Percentiles rank a stretch among this genome's conserved stretches.
These are phyloP conservation scores for Elsinoe arachidis DNA, from an alignment of 2,329 filamentous ascomycete species.

Conservation along the genomic window DNA sequence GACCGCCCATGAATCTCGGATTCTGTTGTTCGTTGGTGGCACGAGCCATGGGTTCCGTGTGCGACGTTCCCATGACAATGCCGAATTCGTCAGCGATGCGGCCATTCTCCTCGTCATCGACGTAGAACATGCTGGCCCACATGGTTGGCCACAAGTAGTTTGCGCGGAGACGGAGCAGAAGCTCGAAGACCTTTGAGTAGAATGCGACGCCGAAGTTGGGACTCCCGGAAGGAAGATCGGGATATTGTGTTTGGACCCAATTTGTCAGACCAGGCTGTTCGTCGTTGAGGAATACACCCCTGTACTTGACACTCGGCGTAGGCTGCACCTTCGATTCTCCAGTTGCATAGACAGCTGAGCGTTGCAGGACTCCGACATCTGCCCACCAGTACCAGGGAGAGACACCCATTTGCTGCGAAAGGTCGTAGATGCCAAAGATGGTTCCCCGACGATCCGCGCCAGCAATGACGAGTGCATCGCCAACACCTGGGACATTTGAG, in stretches of 20 bases:
- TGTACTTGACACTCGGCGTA: conserved; percentile 56
- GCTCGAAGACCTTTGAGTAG: conserved; percentile 61
- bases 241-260: conserved; percentile 53
- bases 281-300: conserved; percentile 63
- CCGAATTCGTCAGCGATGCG: conserved; percentile 64
- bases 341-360: conserved; percentile 48
- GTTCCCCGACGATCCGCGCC: conserved; percentile 57
- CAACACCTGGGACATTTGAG: conserved; percentile 44
- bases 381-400: conserved; percentile 64
- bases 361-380: conserved; percentile 48
- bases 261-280: conserved; percentile 59
- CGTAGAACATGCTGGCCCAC: conserved; percentile 64
- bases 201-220: conserved; percentile 49
- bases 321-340: conserved; percentile 48
- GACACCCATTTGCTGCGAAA: conserved; percentile 66
- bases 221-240: conserved; percentile 21
- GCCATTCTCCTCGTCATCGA: conserved; percentile 61
- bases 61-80: conserved; percentile 63
- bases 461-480: conserved; percentile 56
- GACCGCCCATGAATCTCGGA: conserved; percentile 40
- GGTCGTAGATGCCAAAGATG: conserved; percentile 62
- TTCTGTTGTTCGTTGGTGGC: conserved; percentile 44
- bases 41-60: conserved; percentile 63
- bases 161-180: conserved; percentile 58
- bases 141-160: conserved; percentile 69